Evolutionary conservation across 75 land plant species (phyloP), one percentile per base, ranked within the genome.

Genomic region (Sequoiadendron giganteum): DNA sequence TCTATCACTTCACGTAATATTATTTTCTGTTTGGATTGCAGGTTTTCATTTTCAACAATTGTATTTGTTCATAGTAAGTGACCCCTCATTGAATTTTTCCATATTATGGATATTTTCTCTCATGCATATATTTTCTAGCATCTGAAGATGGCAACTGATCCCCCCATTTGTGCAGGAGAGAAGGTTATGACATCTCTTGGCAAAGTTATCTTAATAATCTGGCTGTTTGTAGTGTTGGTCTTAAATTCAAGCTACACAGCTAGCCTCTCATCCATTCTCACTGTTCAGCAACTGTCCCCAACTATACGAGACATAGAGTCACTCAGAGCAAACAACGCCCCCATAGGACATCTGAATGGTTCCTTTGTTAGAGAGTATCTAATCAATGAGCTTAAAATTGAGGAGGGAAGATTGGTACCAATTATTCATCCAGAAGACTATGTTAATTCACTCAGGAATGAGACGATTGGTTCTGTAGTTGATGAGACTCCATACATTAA

Each of bases 201-300:
- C 30, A 72, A 72, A 72, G 10, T 72, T 25, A 72, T 72, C 30
- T 30, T 72, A 10, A 72, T 72, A n/a, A 72, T 72, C 30, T 72
- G 76, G 76, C 34, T 72, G 10, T 72, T 72, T 72, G 30, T 72
- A 72, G 76, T 72, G 36, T 9, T 72, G 2, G 13, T 72, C 28
- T n/a, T 72, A 72, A 72, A 72, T 72, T 72, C 76, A 72, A 72
- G 76, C 30, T 72, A 72, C 30, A 72, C 76, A 28, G 76, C 76
- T 30, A 72, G 76, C 34, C 76, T 72, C 30, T 8, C 76, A 30
- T 72, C 76, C 76, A 72, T 72, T 72, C 55, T 52, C 15, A 52
- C 55, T 52, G 55, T 14, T 52, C 55, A 52, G 55, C 55, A 52
- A 52, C 55, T 52, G 11, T 52, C 55, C 16, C 55, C 55, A 52